phyloP scores from a whole-genome alignment of 345 rosid genomes.

The Schrenkiella parvula region DNA sequence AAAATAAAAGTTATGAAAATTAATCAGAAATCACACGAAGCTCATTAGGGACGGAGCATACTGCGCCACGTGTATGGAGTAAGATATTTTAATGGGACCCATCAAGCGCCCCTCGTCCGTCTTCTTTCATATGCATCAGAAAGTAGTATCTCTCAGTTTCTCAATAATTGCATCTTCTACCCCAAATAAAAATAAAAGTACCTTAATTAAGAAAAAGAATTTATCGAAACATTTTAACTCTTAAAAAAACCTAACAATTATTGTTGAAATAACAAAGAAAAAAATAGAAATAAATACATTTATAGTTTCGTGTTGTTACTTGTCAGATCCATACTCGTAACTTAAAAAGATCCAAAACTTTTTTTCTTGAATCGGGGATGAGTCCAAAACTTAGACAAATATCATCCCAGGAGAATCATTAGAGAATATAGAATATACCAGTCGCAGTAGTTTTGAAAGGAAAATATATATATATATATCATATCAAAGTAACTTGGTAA shows the following conservation, averaged over 20 bases:
- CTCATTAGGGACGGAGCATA: constrained; percentile 22
- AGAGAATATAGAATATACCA: constrained; percentile 24
- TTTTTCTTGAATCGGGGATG: not conserved
- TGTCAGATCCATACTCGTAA: not conserved
- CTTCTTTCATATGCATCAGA: not conserved
- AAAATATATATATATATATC: not conserved
- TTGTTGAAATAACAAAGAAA: not conserved
- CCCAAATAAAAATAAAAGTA: not conserved
- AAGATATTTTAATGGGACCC: constrained; percentile 37
- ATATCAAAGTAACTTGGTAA: not conserved
- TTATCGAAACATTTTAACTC: too few relatives aligned
- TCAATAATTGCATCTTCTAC: constrained; percentile 12
- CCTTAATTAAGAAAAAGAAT: too few relatives aligned
- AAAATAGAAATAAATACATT: not conserved
- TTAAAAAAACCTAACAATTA: not conserved
- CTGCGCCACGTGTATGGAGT: constrained; percentile 44
- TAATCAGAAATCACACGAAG: constrained; percentile 20
- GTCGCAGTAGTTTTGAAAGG: not conserved
- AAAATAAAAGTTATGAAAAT: not conserved
- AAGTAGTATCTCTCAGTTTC: not conserved
- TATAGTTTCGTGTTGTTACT: not conserved
- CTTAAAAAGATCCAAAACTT: not conserved
- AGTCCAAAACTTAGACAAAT: constrained; percentile 1
- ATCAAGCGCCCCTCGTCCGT: constrained; percentile 6
- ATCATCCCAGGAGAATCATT: not conserved